phyloP scores from a whole-genome alignment of 202 grass and related monocot genomes.

The Sporobolus alterniflorus region DNA sequence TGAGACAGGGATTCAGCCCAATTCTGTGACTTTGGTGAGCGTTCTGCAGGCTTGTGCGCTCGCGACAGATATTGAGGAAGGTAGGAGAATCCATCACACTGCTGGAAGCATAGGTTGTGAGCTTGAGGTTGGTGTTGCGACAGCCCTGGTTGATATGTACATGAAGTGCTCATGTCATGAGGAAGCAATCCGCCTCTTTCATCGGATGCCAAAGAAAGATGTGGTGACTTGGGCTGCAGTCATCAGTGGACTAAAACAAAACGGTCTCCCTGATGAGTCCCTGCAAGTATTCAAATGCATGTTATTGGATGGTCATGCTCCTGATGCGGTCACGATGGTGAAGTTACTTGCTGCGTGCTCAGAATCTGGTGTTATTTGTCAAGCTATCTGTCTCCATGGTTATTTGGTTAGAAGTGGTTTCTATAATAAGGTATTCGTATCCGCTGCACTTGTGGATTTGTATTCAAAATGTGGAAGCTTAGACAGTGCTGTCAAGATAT shows the following conservation, averaged over 20 bases:
- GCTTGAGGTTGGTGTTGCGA: constrained; percentile 55
- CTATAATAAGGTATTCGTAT: constrained; percentile 52
- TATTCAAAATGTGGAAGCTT: constrained; percentile 73
- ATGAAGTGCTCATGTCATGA: constrained; percentile 68
- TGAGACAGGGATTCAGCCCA: constrained; percentile 40
- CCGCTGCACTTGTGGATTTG: constrained; percentile 57
- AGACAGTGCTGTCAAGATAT: constrained; percentile 46
- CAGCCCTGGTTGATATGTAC: constrained; percentile 75
- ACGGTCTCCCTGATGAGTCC: constrained; percentile 49
- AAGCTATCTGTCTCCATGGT: constrained; percentile 62
- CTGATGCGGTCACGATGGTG: constrained; percentile 66
- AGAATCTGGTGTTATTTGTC: constrained; percentile 34
- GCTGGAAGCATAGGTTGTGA: constrained; percentile 54
- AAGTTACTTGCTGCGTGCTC: constrained; percentile 61
- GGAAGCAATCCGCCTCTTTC: constrained; percentile 59
- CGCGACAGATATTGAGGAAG: constrained; percentile 49
- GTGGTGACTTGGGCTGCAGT: constrained; percentile 56
- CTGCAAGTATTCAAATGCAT: constrained; percentile 55
- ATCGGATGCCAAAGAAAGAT: constrained; percentile 69
- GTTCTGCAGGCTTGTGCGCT: constrained; percentile 60
- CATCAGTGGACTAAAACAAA: constrained; percentile 63
- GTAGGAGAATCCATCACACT: constrained; percentile 43
- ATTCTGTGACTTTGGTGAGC: constrained; percentile 57
- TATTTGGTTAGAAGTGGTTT: constrained; percentile 64
- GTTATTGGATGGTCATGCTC: constrained; percentile 42